Conservation (phyloP, 306 rosid species). For the Glycine soja region DNA sequence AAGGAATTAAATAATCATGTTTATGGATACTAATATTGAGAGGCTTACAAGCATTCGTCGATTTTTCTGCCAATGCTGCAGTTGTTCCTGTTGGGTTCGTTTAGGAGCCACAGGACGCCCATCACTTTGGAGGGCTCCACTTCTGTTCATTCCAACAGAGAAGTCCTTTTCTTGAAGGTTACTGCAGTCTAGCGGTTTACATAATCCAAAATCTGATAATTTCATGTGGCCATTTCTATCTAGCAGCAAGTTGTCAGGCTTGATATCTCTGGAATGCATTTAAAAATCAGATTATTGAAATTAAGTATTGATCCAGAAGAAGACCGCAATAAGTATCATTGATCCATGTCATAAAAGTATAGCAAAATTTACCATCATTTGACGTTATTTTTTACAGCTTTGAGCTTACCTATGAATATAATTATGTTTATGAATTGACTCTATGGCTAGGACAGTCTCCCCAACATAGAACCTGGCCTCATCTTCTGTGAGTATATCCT, state of each 20-base stretch:
- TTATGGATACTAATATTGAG: slow-evolving; percentile 37
- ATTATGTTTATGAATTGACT: slow-evolving; percentile 88
- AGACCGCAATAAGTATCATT: slow-evolving; percentile 14
- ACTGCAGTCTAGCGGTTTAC: slow-evolving; percentile 82
- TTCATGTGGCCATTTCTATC: slow-evolving; percentile 84
- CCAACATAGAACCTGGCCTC: slow-evolving; percentile 86
- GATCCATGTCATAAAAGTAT: slow-evolving; percentile 33
- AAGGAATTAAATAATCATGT: slow-evolving; percentile 41
- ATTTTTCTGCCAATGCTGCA: slow-evolving; percentile 85
- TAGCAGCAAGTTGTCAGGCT: slow-evolving; percentile 88
- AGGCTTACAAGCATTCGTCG: slow-evolving; percentile 77
- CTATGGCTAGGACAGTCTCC: slow-evolving; percentile 90
- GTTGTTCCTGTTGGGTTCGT: slow-evolving; percentile 79
- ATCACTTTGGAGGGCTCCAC: slow-evolving; percentile 94
- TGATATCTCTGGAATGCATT: slow-evolving; percentile 74
- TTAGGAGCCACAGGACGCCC: slow-evolving; percentile 63
- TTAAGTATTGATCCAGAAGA: slow-evolving; percentile 37
- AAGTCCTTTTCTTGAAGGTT: slow-evolving; percentile 92
- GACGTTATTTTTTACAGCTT: not conserved
- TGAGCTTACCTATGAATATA: slow-evolving; percentile 79
- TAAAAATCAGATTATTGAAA: slow-evolving; percentile 42
- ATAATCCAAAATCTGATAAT: slow-evolving; percentile 91
- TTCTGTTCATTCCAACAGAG: slow-evolving; percentile 71
- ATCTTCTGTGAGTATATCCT: slow-evolving; percentile 79
- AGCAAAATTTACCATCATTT: slow-evolving; percentile 13